Conservation (phyloP, 163 green algal genomes). For the Chlamydomonas reinhardtii region DNA sequence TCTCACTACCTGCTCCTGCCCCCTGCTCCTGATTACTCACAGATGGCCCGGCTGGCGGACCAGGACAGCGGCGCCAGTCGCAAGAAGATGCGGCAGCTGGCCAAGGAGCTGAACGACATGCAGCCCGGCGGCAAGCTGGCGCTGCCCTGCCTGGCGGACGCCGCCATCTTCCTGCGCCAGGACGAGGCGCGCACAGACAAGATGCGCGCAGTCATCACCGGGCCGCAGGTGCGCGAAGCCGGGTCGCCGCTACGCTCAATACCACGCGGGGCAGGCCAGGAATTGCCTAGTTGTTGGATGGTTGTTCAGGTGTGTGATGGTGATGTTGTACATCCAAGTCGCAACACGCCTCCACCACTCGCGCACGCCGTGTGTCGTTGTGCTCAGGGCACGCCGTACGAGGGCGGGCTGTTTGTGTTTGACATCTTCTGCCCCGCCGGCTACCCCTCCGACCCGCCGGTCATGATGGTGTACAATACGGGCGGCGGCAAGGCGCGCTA, state of each 20-base stretch:
- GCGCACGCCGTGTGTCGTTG: no score
- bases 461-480: conserved; percentile 69
- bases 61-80: conserved; percentile 44
- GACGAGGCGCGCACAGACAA: conserved; percentile 81
- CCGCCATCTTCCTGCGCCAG: conserved; percentile 79
- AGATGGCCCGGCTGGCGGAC: conserved; percentile 26
- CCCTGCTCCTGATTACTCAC: not conserved
- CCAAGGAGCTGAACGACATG: conserved; percentile 77
- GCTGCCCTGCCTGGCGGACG: conserved; percentile 72
- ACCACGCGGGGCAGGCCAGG: no score
- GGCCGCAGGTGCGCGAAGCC: conserved; percentile 41
- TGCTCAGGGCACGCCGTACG: conserved; percentile 80
- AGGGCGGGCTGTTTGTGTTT: conserved; percentile 86
- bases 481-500: conserved; percentile 66
- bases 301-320: no score
- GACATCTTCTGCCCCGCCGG: conserved; percentile 87
- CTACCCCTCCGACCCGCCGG: conserved; percentile 83
- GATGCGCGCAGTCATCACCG: conserved; percentile 81
- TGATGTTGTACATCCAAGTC: no score
- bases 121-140: conserved; percentile 50
- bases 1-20: not conserved
- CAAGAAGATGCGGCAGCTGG: conserved; percentile 78
- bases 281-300: no score
- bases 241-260: no score
- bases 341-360: no score